Base-by-base conservation (phyloP, 768 basidiomycete genomes). In the Leccinum obscurum region DNA sequence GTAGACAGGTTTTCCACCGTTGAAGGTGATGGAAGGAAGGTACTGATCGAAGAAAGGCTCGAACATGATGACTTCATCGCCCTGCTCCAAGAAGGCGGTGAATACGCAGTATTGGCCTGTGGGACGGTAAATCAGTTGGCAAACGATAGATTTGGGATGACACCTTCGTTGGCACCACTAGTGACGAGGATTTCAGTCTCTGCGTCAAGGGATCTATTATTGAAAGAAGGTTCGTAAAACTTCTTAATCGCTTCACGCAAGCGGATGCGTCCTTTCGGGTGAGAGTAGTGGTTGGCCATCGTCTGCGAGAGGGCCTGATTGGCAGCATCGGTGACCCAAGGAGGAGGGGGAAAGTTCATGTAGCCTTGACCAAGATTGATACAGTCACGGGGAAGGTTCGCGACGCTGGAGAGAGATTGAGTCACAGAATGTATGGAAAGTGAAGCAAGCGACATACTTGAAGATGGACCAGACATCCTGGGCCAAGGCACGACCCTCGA, bases 11-110 rank as follows among this genome's bases (percentile, higher is more conserved):
- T 85, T 87, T 50, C 94, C 96, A 32, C 92, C 92, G 67, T 96
- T 95, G 84, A 98, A 97, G 30, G 89, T 90, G 55, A 96, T 89
- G 6, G 92, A 93, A 24, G 95, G 90, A 55, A 95, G 82, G 73
- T 95, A 96, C 73, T 98, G 95, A 70, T 98, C 95, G 70, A 97
- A 98, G 81, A 93, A 97, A 2, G 95, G 96, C 76, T 98, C 97
- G 70, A 98, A 95, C 85, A 98, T 88, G 75, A 99, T 96, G 63
- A 98, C 96, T 74, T 99, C 97, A 69, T 98, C 97, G 4, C 90
- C 96, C 39, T 84, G 81, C 62, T 98, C 89, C 41, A 97, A 76
- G 77, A 96, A 98, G 0, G 97, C 97, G 11, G 87, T 85, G 67
- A 96, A 92, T 55, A 95, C 92, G 54, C 95, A 86, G 74, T 96